Evolutionary conservation across 1,139 yeast species (phyloP), one percentile per base, ranked within the genome.

Genomic region (Taphrina betulina): DNA sequence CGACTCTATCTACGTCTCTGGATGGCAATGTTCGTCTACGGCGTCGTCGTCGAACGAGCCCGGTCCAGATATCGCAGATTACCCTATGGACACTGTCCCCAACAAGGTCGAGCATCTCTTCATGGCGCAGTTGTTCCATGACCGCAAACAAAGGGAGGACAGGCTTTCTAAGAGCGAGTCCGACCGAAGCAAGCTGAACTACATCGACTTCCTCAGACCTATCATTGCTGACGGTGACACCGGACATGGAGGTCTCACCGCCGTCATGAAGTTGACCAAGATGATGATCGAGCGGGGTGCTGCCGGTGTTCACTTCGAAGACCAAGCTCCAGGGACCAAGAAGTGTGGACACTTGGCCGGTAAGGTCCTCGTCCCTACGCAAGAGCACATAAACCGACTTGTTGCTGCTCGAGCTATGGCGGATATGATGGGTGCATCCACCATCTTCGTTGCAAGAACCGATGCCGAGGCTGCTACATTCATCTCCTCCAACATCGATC

Each of bases 281-380:
- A 77, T 92, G 82, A 92, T 90, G 70, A 88, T 92, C 66, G 97
- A 92, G 77, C 84, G 95, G 68, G 97, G 97, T 73, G 98, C 97
- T 57, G 97, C 97, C 60, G 97, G 97, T 71, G 89, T 90, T 67
- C 98, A 90, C 72, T 88, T 90, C 70, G 98, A 90, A 75, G 97
- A 90, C 74, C 97, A 92, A 77, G 95, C 96, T 60, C 96, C 97
- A 57, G 96, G 97, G 69, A 90, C 96, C 69, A 90, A 90, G 74
- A 92, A 92, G 76, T 90, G 97, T 77, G 97, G 97, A n/a, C 78
- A 75, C 64, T 88, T 90, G 96, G 97, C 95, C 64, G 98, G 98
- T 66, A 89, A 94, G 75, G 96, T 94, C 60, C 82, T 90, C 66
- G 96, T 90, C 61, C 98, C 98, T 60, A 94, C 89, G 60, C 95